Conservation (phyloP, 345 rosid species). For the Xanthoceras sorbifolium region DNA sequence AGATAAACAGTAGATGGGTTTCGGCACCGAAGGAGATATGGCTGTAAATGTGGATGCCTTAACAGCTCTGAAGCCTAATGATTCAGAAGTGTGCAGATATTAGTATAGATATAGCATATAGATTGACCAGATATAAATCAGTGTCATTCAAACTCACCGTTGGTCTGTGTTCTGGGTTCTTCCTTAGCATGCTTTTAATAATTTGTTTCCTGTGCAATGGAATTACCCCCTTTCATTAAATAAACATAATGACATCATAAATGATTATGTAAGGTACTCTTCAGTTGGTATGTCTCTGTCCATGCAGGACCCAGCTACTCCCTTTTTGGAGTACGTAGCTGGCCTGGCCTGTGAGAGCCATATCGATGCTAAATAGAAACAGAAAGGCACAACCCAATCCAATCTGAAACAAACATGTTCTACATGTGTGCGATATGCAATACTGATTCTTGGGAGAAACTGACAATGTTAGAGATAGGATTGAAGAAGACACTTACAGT, state of each 20-base stretch:
- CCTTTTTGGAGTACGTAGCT: too few species aligned
- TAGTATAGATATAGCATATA: constrained; percentile 15
- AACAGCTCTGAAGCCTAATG: constrained; percentile 87
- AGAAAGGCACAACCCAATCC: not conserved
- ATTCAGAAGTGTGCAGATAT: constrained; percentile 9
- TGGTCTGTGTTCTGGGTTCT: constrained; percentile 79
- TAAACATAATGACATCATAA: constrained; percentile 7
- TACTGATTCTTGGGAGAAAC: constrained; percentile 5
- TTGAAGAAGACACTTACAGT: constrained; percentile 54
- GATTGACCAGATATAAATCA: constrained; percentile 8
- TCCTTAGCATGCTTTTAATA: constrained; percentile 87
- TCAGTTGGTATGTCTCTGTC: not conserved
- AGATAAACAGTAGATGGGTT: constrained; percentile 74
- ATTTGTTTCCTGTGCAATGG: constrained; percentile 72
- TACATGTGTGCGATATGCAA: not conserved
- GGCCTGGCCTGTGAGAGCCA: not conserved
- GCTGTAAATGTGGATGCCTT: constrained; percentile 84
- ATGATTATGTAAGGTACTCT: not conserved
- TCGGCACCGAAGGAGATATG: constrained; percentile 69
- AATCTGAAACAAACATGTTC: not conserved
- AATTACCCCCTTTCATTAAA: constrained; percentile 12
- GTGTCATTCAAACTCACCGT: constrained; percentile 53
- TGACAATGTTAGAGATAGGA: not conserved
- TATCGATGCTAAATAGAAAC: not conserved
- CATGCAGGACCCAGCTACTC: not conserved